Evolutionary conservation across 2,329 filamentous ascomycete species (phyloP).

Genomic region (Cladosporium sp.): DNA sequence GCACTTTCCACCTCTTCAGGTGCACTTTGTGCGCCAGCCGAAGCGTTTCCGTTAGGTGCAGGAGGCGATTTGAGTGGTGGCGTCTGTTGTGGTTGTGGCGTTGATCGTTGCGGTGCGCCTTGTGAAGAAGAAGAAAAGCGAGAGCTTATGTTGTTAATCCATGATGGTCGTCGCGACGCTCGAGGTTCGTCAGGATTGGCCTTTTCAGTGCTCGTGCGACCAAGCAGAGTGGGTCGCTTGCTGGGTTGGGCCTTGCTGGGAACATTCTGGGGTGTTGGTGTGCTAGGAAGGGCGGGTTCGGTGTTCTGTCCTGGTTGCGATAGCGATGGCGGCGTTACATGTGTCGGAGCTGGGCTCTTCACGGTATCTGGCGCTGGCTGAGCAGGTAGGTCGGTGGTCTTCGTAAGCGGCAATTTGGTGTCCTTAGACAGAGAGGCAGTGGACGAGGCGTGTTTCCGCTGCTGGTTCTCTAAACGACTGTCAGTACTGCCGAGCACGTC

Average conservation of each 20-base stretch:
- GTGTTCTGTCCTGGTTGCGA: conserved; percentile 9
- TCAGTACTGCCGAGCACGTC: conserved; percentile 14
- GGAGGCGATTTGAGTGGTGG: conserved; percentile 14
- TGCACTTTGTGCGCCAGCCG: conserved; percentile 19
- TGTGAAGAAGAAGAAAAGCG: conserved; percentile 64
- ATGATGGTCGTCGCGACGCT: conserved; percentile 60
- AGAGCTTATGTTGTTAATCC: conserved; percentile 89
- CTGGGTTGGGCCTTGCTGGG: conserved; percentile 19
- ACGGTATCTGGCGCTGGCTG: background rate
- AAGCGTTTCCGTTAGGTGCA: conserved; percentile 49
- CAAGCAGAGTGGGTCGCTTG: conserved; percentile 39
- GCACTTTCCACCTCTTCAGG: conserved; percentile 31
- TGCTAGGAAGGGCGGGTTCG: conserved; percentile 5
- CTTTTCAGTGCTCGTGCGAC: conserved; percentile 37
- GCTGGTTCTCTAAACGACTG: conserved; percentile 18
- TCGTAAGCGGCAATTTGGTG: conserved; percentile 10
- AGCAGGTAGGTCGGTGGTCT: conserved; percentile 10
- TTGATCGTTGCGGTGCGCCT: conserved; percentile 20
- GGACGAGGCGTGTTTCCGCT: conserved; percentile 9
- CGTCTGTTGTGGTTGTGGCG: conserved; percentile 11
- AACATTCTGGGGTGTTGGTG: conserved; percentile 21
- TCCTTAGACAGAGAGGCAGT: conserved; percentile 1
- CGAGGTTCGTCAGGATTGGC: conserved; percentile 20
- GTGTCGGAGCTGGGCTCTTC: conserved; percentile 1
- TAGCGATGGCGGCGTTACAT: conserved; percentile 8